These are phyloP conservation scores for Globisporangium megalacanthum DNA, from an alignment of 352 stramenopile species.

Conservation along the genomic window DNA sequence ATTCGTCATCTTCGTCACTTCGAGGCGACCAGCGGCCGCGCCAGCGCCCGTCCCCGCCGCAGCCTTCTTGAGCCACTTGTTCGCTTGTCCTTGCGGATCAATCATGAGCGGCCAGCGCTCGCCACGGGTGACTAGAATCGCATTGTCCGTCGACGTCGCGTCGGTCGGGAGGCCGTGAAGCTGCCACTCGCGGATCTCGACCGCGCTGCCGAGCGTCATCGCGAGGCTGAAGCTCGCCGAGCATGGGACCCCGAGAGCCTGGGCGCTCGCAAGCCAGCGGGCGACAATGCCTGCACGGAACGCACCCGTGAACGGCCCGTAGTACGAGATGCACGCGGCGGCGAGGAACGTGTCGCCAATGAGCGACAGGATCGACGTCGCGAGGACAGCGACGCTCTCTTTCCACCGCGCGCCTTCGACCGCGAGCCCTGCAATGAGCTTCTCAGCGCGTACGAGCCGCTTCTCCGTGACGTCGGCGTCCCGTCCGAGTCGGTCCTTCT, in stretches of 20 bases:
- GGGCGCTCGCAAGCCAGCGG: conserved; percentile 75
- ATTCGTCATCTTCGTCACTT: conserved; percentile 92
- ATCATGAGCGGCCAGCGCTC: conserved; percentile 93
- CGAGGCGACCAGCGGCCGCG: conserved; percentile 40
- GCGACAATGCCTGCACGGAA: conserved; percentile 78
- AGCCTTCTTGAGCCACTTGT: conserved; percentile 93
- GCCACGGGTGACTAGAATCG: conserved; percentile 87
- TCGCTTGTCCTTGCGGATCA: conserved; percentile 91
- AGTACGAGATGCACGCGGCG: conserved; percentile 90
- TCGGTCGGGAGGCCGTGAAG: conserved; percentile 90
- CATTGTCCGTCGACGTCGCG: conserved; percentile 91
- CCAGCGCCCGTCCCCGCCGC: conserved; percentile 11
- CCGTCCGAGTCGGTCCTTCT: conserved; percentile 91
- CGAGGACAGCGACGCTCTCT: conserved; percentile 66
- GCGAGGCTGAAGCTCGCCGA: conserved; percentile 53
- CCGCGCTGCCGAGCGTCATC: conserved; percentile 74
- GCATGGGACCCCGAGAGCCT: conserved; percentile 79
- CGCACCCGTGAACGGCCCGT: conserved; percentile 88
- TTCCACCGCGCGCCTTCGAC: conserved; percentile 90
- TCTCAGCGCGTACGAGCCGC: conserved; percentile 84
- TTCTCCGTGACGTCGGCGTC: conserved; percentile 77
- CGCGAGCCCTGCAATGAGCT: conserved; percentile 86
- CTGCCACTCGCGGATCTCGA: conserved; percentile 90
- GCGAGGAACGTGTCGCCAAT: conserved; percentile 92
- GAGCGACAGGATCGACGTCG: conserved; percentile 85